Evolutionary conservation across 1,284 basidiomycete genomes (phyloP), one percentile per base, ranked within the genome.

Genomic region (Meira miltonrushii): DNA sequence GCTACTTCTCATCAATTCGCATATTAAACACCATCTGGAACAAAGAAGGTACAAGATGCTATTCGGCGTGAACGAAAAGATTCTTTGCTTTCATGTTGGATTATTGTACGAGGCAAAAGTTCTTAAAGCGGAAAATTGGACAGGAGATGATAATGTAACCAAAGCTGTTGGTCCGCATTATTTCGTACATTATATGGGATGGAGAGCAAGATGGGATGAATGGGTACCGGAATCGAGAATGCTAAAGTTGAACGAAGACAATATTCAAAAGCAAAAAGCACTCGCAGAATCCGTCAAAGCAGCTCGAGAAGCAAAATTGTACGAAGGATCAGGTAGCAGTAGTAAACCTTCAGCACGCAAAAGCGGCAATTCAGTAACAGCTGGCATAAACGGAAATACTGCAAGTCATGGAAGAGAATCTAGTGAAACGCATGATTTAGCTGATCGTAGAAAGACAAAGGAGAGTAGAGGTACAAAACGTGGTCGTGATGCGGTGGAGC

Each of bases 161-260:
- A 87, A 88, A 2, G 79, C 81, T 5, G 80, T 84, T 1, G 92
- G 92, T 1, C 85, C 86, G 5, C 90, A 95, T 72, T 98, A 91
- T 79, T 87, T 89, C 65, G 93, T 99, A 23, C 95, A 99, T 80
- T 99, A 99, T 83, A 93, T 95, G 78, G 95, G 95, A 4, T 99
- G 95, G 95, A 98, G 97, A 79, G 89, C 92, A 80, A 93, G 90
- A 87, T 93, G 77, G 94, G 94, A 97, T 81, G 94, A 98, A 82
- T 97, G 92, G 92, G 94, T 97, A 0, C 88, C 90, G 0, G 84
- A 86, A 46, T 79, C 80, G 17, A 87, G 95, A 4, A 81, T 97
- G 50, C 82, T 97, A 58, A 97, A 97, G 79, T 83, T 85, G 71
- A 92, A 88, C 74, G 91, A 95, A 64, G 82, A 84, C 47, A 94